phyloP scores from a whole-genome alignment of 75 land plant species.

The Pinus albicaulis region DNA sequence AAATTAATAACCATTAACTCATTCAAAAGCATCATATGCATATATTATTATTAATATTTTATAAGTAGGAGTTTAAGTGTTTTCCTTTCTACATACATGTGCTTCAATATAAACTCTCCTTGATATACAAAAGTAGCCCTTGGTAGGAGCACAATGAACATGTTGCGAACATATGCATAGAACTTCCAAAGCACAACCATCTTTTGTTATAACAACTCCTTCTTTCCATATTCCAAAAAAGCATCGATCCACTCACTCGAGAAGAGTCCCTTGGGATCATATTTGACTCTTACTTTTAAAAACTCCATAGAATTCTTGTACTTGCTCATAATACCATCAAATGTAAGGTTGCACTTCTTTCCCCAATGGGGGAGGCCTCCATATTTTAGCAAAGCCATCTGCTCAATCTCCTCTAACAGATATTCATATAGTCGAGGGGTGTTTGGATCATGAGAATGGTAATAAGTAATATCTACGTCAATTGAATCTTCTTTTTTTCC shows the following conservation, averaged over 20 bases:
- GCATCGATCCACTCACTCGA: constrained; percentile 77
- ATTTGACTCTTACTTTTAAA: constrained; percentile 32
- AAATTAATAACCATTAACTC: too few species aligned
- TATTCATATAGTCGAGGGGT: constrained; percentile 61
- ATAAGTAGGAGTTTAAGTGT: too few species aligned
- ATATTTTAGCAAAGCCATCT: constrained; percentile 69
- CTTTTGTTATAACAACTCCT: constrained; percentile 14
- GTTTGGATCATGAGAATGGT: constrained; percentile 37
- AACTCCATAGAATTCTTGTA: constrained; percentile 41
- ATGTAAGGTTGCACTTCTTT: constrained; percentile 17
- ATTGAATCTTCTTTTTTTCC: constrained; percentile 54
- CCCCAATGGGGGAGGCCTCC: neutral
- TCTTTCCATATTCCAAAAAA: constrained; percentile 26
- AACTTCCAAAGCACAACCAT: constrained; percentile 79
- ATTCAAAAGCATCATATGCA: too few species aligned
- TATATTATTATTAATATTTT: too few species aligned
- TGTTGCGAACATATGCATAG: constrained; percentile 68
- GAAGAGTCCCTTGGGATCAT: constrained; percentile 68
- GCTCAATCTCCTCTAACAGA: constrained; percentile 74
- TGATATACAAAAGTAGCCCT: constrained; percentile 55
- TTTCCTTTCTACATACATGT: constrained; percentile 54
- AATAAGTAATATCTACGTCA: constrained; percentile 16
- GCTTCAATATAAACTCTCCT: constrained; percentile 60
- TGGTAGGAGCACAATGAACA: constrained; percentile 63
- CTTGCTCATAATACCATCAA: constrained; percentile 36